phyloP scores from a whole-genome alignment of 2,329 filamentous ascomycete species.

The Tolypocladium capitatum region DNA sequence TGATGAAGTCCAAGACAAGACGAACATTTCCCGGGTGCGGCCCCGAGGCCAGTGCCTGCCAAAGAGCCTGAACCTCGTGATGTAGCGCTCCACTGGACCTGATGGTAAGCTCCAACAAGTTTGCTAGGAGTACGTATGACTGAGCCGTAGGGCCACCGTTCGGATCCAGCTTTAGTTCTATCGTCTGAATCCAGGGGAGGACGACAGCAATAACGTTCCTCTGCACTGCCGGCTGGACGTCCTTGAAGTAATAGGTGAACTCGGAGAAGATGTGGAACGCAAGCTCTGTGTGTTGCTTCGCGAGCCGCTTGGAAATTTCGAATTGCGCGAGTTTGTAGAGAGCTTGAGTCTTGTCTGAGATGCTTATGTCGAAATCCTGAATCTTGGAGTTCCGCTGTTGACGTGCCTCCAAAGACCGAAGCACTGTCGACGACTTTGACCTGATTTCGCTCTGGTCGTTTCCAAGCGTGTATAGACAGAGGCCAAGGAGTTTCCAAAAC shows the following conservation, averaged over 20 bases:
- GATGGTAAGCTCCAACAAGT: constrained; percentile 92
- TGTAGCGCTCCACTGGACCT: constrained; percentile 78
- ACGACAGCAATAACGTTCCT: constrained; percentile 90
- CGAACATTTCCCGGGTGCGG: constrained; percentile 90
- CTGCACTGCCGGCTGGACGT: constrained; percentile 68
- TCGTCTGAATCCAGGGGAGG: constrained; percentile 88
- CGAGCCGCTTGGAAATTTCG: constrained; percentile 82
- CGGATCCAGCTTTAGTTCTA: constrained; percentile 83
- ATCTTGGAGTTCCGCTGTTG: constrained; percentile 73
- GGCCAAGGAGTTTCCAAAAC: constrained; percentile 81
- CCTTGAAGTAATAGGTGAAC: constrained; percentile 87
- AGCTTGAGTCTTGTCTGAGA: constrained; percentile 94
- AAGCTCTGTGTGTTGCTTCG: constrained; percentile 75
- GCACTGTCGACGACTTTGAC: constrained; percentile 70
- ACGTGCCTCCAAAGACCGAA: constrained; percentile 70
- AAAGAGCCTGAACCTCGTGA: constrained; percentile 93
- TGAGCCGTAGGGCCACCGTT: constrained; percentile 81
- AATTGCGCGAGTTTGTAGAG: constrained; percentile 97
- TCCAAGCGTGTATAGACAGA: constrained; percentile 83
- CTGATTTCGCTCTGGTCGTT: constrained; percentile 83
- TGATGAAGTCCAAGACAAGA: constrained; percentile 90
- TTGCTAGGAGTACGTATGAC: constrained; percentile 90
- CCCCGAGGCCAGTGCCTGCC: constrained; percentile 90
- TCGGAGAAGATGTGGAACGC: constrained; percentile 94
- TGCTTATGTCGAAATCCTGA: constrained; percentile 95